Base-by-base conservation (phyloP, 116 monocot species). In the Phalaenopsis hybrid region DNA sequence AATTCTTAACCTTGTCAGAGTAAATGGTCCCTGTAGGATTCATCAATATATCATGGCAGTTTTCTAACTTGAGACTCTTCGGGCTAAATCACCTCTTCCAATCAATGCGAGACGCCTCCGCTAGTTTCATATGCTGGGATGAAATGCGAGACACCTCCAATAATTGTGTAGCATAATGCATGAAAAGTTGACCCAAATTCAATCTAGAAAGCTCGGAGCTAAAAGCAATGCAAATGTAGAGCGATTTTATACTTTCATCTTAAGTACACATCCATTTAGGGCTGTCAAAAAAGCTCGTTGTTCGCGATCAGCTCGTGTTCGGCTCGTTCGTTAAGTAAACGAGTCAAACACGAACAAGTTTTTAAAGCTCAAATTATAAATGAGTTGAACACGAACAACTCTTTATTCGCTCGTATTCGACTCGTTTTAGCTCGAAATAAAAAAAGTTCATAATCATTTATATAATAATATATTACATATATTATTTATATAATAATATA, bases 181-280 rank as follows among this genome's bases (percentile, higher is more conserved):
- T 80, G 76, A 89, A 82, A 44, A 94, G 86, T 68, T 85, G 88
- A 25, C 89, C 81, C 70, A 90, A 93, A 57, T 91, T 91, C 81
- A 93, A 74, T 23, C 58, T 77, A 52, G 94, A 88, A 33, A 97
- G 58, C 82, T 91, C 89, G 41, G 93, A 87, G 48, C 82, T 97
- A 44, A 97, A 83, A 13, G 91, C 88, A 43, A 91, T 90, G 75
- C 95, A 97, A 52, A 97, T 82, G 76, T 97, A 93, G 10, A 96
- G 94, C 75, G 94, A 77, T 81, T 92, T 96, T 49, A 92, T 87
- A 80, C 94, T 92, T 67, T 81, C 81, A 45, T 96, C 88, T 0
- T 74, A 96, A 85, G 81, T 96, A 96, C 63, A 86, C 79, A 51
- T 96, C 85, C 67, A 93, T 85, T 31, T 31, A 31, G 31, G 31